These are phyloP conservation scores for Botrytis hyacinthi DNA, from an alignment of 2,329 filamentous ascomycete species.

Conservation along the genomic window DNA sequence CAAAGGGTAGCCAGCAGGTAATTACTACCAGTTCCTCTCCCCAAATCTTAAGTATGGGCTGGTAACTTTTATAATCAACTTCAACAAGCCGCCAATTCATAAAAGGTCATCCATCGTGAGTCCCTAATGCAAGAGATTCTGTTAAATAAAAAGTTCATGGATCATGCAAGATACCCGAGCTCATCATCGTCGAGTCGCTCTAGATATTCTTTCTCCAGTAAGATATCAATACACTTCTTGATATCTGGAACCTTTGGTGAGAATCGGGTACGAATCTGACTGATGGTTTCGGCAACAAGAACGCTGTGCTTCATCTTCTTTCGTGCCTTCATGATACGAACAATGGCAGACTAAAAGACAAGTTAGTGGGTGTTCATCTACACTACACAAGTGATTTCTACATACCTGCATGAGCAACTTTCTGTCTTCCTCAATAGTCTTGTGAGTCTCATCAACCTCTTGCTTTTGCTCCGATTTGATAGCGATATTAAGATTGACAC, in stretches of 20 bases:
- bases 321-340: slow-evolving; percentile 98
- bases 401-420: slow-evolving; percentile 94
- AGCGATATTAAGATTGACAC: slow-evolving; percentile 91
- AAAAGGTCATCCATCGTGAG: slow-evolving; percentile 16
- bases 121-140: slow-evolving; percentile 11
- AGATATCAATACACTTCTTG: slow-evolving; percentile 99
- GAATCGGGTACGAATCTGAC: slow-evolving; percentile 90
- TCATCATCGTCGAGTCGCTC: slow-evolving; percentile 94
- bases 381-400: slow-evolving; percentile 29
- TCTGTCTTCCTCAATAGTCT: slow-evolving; percentile 97
- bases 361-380: slow-evolving; percentile 35
- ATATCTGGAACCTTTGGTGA: slow-evolving; percentile 91
- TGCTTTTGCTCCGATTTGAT: slow-evolving; percentile 96
- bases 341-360: slow-evolving; percentile 78
- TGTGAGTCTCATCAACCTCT: slow-evolving; percentile 95
- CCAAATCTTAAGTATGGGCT: neutral
- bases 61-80: slow-evolving; percentile 16
- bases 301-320: slow-evolving; percentile 98
- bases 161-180: slow-evolving; percentile 86
- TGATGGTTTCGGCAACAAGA: slow-evolving; percentile 92
- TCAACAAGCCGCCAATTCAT: slow-evolving; percentile 16
- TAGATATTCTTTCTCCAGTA: slow-evolving; percentile 98
- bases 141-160: slow-evolving; percentile 2
- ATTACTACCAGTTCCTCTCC: slow-evolving; percentile 5
- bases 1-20: slow-evolving; percentile 6